Base-by-base conservation (phyloP, 2,329 filamentous ascomycete species). In the Arthrobotrys sphaeroides region DNA sequence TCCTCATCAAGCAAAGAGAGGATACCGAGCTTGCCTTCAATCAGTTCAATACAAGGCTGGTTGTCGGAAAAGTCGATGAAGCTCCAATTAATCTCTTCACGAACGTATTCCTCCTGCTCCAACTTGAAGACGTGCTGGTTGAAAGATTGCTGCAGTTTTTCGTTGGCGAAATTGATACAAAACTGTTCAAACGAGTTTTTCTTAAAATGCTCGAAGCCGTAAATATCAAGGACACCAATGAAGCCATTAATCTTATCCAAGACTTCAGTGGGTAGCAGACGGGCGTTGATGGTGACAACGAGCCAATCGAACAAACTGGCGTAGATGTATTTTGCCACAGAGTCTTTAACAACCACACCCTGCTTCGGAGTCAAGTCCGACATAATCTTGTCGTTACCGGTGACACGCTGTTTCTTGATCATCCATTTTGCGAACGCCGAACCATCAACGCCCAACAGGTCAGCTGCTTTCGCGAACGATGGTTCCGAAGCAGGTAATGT, bases 151-250 rank as follows among this genome's bases (percentile, higher is more conserved):
- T 99, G 95, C 65, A 99, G 86, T 84, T 99, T 99, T 84, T 99
- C 95, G 83, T 99, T 99, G 84, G 95, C 95, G 81, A 99, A 99
- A 84, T 99, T 99, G 88, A 99, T 99, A 84, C 95, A 99, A 84
- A 99, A 99, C 83, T 99, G 95, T 83, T 99, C 95, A 80, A 99
- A 99, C 0, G 95, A 99, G 85, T 99, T 99, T 86, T 97, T 98
- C 77, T 95, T 94, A 81, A 99, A 99, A 84, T 98, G 95, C 83
- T 99, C 95, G 81, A 99, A 99, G 78, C 94, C 94, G 83, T 98
- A 98, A 79, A 99, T 99, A 92, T 99, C 95, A 78, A 99, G 88
- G 53, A 99, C 95, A 83, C 95, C 95, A 80, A 99, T 99, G 83
- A 99, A 99, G 1, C 92, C 94, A 66, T 86, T 88, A 68, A 96